Evolutionary conservation across 306 rosid genomes (phyloP).

Genomic region (Neltuma alba): DNA sequence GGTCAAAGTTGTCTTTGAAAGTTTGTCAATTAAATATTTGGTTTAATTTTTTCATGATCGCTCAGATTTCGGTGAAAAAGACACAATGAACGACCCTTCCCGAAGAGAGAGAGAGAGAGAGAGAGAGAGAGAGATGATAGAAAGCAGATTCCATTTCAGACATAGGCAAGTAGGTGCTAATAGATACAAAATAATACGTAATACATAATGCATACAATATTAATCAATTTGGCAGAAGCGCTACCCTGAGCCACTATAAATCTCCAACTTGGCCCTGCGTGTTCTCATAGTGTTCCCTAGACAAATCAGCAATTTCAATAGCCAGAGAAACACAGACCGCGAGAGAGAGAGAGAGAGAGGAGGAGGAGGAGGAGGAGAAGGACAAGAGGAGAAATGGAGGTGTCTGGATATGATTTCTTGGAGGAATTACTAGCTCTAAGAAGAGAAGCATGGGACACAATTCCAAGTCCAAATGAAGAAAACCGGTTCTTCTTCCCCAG

Average conservation of each 20-base stretch:
- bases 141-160: slow-evolving; percentile 60
- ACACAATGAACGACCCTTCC: slow-evolving; percentile 42
- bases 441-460: slow-evolving; percentile 67
- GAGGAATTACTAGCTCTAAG: slow-evolving; percentile 68
- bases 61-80: slow-evolving; percentile 77
- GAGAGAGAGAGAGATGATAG: background rate
- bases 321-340: background rate
- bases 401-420: slow-evolving; percentile 63
- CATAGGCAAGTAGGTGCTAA: slow-evolving; percentile 41
- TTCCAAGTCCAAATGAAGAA: slow-evolving; percentile 51
- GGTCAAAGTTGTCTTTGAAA: slow-evolving; percentile 57
- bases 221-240: slow-evolving; percentile 31
- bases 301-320: slow-evolving; percentile 48
- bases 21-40: slow-evolving; percentile 40
- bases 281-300: slow-evolving; percentile 49
- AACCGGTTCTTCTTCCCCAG: slow-evolving; percentile 57
- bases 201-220: slow-evolving; percentile 33
- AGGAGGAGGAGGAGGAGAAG: background rate
- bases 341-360: slow-evolving; percentile 4
- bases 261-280: slow-evolving; percentile 44
- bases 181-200: slow-evolving; percentile 35
- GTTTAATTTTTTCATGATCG: slow-evolving; percentile 44
- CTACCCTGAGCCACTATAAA: slow-evolving; percentile 53
- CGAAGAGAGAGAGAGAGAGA: slow-evolving; percentile 6
- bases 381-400: slow-evolving; percentile 49